A percentile compares a stretch with the other conserved stretches of the same genome.
Conservation (phyloP, 2,329 filamentous ascomycete genomes). For the Phialophora tarda region DNA sequence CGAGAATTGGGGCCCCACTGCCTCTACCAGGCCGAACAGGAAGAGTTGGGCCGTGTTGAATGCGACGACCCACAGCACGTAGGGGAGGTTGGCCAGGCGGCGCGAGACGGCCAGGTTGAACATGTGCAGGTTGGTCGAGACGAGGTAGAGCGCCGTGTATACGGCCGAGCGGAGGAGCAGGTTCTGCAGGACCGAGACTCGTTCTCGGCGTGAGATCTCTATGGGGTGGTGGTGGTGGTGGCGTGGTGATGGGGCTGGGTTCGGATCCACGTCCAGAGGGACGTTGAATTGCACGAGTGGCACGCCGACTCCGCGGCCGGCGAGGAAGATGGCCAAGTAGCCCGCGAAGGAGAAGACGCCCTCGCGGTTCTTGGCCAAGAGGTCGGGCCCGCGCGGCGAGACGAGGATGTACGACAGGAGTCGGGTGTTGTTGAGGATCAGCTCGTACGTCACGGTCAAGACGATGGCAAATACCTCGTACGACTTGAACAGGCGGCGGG, state of each 20-base stretch:
- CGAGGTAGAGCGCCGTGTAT: slow-evolving; percentile 73
- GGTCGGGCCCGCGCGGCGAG: slow-evolving; percentile 72
- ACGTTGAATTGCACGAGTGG: slow-evolving; percentile 62
- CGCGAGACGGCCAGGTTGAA: slow-evolving; percentile 80
- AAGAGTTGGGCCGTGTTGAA: slow-evolving; percentile 87
- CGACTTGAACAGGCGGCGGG: slow-evolving; percentile 66
- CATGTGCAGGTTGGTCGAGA: slow-evolving; percentile 70
- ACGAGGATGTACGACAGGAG: slow-evolving; percentile 83
- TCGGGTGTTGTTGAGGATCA: slow-evolving; percentile 74
- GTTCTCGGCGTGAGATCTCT: slow-evolving; percentile 18
- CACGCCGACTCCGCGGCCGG: slow-evolving; percentile 82
- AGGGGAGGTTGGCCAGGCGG: slow-evolving; percentile 88
- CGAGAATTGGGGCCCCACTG: slow-evolving; percentile 47
- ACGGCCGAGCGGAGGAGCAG: slow-evolving; percentile 43
- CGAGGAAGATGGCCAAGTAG: slow-evolving; percentile 92
- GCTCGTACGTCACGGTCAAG: slow-evolving; percentile 73
- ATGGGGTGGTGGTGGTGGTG: not conserved
- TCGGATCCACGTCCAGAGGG: not conserved
- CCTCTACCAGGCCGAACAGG: slow-evolving; percentile 78
- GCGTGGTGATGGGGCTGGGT: not conserved
- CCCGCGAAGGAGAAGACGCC: slow-evolving; percentile 94
- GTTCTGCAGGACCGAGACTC: slow-evolving; percentile 26
- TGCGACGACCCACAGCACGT: slow-evolving; percentile 88
- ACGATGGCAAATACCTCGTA: slow-evolving; percentile 76
- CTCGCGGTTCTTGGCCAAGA: slow-evolving; percentile 90